These are phyloP conservation scores for Prunella vulgaris DNA, from an alignment of 257 asterid species.

Conservation along the genomic window DNA sequence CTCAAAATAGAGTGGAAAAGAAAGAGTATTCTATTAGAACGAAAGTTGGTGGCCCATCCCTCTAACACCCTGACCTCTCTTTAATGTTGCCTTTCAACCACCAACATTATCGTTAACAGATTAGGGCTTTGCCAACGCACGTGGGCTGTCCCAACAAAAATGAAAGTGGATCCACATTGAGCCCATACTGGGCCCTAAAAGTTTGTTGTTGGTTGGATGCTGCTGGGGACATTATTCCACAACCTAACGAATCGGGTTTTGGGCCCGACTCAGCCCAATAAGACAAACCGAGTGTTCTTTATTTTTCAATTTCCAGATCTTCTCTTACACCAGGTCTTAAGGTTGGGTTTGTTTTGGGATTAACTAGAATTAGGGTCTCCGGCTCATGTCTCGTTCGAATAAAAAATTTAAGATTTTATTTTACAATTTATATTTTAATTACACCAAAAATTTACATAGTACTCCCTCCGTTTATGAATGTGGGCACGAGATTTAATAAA, in stretches of 20 bases:
- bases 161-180: not conserved
- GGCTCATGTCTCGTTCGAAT: no score
- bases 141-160: not conserved
- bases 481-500: no score
- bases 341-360: no score
- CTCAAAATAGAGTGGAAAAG: not conserved
- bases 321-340: no score
- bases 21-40: not conserved
- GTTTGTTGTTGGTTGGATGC: not conserved
- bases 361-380: no score
- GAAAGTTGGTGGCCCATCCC: not conserved
- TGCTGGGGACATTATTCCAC: not conserved
- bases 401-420: no score
- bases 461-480: no score
- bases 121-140: conserved; percentile 2
- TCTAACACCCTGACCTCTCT: not conserved
- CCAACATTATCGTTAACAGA: not conserved
- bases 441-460: no score
- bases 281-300: not conserved
- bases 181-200: not conserved
- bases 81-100: no score
- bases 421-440: no score
- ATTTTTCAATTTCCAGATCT: no score
- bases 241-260: not conserved
- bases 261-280: not conserved